These are phyloP conservation scores for Pseudevernia furfuracea DNA, from an alignment of 495 filamentous ascomycete genomes.

Conservation along the genomic window DNA sequence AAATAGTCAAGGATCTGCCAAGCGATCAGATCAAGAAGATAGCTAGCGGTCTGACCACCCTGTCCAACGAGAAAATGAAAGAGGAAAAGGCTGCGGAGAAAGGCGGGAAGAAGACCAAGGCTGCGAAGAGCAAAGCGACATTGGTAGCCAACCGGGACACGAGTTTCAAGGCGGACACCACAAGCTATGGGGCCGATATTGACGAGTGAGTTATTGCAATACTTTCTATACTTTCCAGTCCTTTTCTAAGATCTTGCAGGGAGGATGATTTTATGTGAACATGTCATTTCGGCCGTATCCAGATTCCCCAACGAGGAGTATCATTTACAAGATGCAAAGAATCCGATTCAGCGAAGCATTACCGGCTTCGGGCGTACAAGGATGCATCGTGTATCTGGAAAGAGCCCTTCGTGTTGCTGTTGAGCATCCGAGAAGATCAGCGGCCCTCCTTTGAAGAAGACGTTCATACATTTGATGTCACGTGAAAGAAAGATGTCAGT, in stretches of 20 bases:
- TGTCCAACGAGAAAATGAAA: constrained; percentile 97
- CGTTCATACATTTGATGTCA: not conserved
- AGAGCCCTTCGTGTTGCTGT: not conserved
- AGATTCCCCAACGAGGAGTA: not conserved
- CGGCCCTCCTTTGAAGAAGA: not conserved
- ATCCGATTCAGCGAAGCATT: constrained; percentile 3
- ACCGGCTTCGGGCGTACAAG: constrained; percentile 6
- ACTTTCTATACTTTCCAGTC: not conserved
- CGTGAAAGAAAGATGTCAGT: not conserved
- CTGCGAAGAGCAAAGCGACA: constrained; percentile 84
- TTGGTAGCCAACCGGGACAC: constrained; percentile 64
- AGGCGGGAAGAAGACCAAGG: constrained; percentile 92
- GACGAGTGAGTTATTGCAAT: constrained; percentile 57
- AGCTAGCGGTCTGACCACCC: constrained; percentile 68
- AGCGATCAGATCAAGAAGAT: constrained; percentile 95
- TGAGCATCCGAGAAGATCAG: not conserved
- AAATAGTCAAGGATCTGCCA: constrained; percentile 76
- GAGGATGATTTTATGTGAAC: constrained; percentile 64
- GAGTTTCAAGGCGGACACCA: constrained; percentile 55
- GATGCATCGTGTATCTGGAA: not conserved
- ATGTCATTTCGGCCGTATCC: not conserved
- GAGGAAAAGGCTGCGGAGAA: constrained; percentile 95
- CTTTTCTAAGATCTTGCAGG: constrained; percentile 17
- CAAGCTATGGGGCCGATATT: constrained; percentile 65
- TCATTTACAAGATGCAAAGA: not conserved